phyloP scores from a whole-genome alignment of 768 basidiomycete genomes.

The Xerocomellus chrysenteron region DNA sequence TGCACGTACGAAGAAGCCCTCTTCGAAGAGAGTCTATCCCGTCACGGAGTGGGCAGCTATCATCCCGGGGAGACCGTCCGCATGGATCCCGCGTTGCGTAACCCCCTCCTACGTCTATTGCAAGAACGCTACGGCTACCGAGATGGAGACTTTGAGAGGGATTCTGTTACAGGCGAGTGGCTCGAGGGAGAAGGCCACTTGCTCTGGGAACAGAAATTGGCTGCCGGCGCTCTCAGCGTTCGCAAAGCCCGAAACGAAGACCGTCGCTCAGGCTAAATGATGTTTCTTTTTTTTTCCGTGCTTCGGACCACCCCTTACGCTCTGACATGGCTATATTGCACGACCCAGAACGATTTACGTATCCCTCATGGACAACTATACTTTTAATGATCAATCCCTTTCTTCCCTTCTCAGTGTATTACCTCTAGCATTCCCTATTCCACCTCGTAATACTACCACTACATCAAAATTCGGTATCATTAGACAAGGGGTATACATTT shows the following conservation, averaged over 20 bases:
- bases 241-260: conserved; percentile 40
- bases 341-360: conserved; percentile 25
- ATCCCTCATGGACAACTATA: conserved; percentile 20
- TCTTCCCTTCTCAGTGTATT: conserved; percentile 17
- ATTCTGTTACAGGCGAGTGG: conserved; percentile 66
- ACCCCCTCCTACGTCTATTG: conserved; percentile 72
- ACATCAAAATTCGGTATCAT: conserved; percentile 15
- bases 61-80: conserved; percentile 81
- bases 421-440: conserved; percentile 19
- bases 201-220: conserved; percentile 60
- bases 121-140: conserved; percentile 73
- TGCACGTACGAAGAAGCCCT: conserved; percentile 83
- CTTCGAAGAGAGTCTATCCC: conserved; percentile 80
- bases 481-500: conserved; percentile 17
- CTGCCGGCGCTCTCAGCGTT: conserved; percentile 36
- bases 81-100: conserved; percentile 86
- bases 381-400: conserved; percentile 16
- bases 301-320: conserved; percentile 1
- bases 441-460: conserved; percentile 24
- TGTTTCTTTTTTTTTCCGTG: background rate
- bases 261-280: conserved; percentile 31
- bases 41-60: conserved; percentile 79
- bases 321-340: conserved; percentile 14
- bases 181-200: conserved; percentile 59
- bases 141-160: conserved; percentile 84